Percentiles rank a stretch among this genome's conserved stretches.
phyloP scores from a whole-genome alignment of 169 alveolate genomes.

The Plasmodium gaboni region DNA sequence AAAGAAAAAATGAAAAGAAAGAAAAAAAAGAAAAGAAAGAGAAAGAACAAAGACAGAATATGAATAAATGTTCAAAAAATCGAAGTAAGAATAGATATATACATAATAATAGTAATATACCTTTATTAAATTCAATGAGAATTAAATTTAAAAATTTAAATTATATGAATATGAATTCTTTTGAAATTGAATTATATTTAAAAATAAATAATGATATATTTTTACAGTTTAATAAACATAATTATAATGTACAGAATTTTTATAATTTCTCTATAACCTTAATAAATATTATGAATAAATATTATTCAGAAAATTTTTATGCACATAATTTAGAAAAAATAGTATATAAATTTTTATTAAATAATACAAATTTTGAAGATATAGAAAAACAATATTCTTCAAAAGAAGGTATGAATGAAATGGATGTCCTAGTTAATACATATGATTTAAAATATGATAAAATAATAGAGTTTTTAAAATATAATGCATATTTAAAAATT shows the following conservation, averaged over 20 bases:
- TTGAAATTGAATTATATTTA: slow-evolving; percentile 21
- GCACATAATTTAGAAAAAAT: not conserved
- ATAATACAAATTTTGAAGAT: not conserved
- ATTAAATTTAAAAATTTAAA: not conserved
- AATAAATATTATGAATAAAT: slow-evolving; percentile 26
- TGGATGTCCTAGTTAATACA: not conserved
- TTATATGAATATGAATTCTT: slow-evolving; percentile 2
- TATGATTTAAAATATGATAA: slow-evolving; percentile 1
- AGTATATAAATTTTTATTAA: not conserved
- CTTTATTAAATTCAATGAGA: slow-evolving; percentile 1
- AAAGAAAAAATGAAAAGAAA: too few relatives aligned
- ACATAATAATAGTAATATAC: not conserved
- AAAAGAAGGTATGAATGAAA: not conserved
- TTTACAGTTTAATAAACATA: slow-evolving; percentile 13
- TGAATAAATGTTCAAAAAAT: too few relatives aligned
- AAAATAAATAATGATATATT: slow-evolving; percentile 12
- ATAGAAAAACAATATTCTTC: not conserved
- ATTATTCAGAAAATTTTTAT: slow-evolving; percentile 29
- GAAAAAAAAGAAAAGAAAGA: too few relatives aligned
- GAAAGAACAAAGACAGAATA: too few relatives aligned
- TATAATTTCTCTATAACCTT: slow-evolving; percentile 29
- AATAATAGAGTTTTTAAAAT: slow-evolving; percentile 14
- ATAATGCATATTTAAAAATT: not conserved
- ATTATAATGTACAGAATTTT: slow-evolving; percentile 10
- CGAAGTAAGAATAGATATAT: not conserved